phyloP scores from a whole-genome alignment of 805 yeast genomes.

The Lachancea meyersii region DNA sequence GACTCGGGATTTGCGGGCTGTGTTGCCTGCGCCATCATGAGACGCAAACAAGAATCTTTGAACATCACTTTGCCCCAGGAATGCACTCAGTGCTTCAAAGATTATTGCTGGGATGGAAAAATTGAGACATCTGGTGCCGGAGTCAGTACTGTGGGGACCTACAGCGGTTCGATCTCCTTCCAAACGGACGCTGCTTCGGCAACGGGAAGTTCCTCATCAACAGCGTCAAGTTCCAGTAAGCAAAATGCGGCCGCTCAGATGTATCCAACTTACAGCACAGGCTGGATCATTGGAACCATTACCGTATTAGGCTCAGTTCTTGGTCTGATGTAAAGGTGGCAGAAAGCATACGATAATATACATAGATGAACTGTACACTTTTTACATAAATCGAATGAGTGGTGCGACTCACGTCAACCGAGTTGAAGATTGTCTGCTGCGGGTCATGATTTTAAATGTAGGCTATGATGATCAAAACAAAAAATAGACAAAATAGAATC shows the following conservation, averaged over 20 bases:
- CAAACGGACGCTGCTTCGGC: conserved; percentile 13
- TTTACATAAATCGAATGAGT: no score
- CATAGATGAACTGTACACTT: background rate
- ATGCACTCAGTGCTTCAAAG: conserved; percentile 64
- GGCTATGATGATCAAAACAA: background rate
- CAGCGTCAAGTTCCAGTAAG: conserved; percentile 6
- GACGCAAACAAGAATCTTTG: conserved; percentile 68
- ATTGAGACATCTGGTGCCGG: conserved; percentile 34
- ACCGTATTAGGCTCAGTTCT: conserved; percentile 2
- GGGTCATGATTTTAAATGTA: no score
- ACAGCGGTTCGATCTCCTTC: conserved; percentile 10
- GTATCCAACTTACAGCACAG: background rate
- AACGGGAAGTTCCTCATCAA: conserved; percentile 5
- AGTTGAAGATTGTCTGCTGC: no score
- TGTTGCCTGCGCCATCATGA: conserved; percentile 76
- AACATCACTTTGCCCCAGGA: conserved; percentile 56
- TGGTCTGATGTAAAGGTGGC: conserved; percentile 1
- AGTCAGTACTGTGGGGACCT: conserved; percentile 15
- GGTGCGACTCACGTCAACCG: no score
- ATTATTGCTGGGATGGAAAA: conserved; percentile 61
- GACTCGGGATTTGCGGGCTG: conserved; percentile 69
- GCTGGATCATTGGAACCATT: conserved; percentile 1
- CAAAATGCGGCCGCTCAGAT: conserved; percentile 1
- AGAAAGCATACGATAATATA: background rate
- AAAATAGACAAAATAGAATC: background rate